These are phyloP conservation scores for Plasmodium relictum DNA, from an alignment of 169 alveolate species.

Conservation along the genomic window DNA sequence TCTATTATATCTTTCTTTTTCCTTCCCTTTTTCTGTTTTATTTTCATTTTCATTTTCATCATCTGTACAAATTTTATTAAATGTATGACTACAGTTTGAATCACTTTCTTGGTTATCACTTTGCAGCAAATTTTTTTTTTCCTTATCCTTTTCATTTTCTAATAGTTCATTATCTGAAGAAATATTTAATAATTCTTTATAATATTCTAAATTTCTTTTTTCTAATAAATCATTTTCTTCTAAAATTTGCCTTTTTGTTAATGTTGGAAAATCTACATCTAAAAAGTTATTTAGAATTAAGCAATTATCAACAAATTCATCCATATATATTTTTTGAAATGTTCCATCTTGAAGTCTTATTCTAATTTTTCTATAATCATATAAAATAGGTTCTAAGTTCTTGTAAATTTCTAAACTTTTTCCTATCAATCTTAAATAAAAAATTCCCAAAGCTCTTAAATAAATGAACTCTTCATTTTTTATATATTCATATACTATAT, in stretches of 20 bases:
- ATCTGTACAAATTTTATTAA: neutral
- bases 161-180: constrained; percentile 42
- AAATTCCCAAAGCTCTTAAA: constrained; percentile 96
- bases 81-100: neutral
- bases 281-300: constrained; percentile 90
- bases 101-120: neutral
- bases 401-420: constrained; percentile 82
- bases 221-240: constrained; percentile 90
- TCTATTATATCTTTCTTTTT: neutral
- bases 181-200: constrained; percentile 51
- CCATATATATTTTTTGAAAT: constrained; percentile 92
- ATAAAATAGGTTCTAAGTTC: constrained; percentile 94
- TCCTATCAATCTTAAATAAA: constrained; percentile 92
- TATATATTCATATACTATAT: constrained; percentile 95
- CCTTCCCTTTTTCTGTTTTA: constrained; percentile 6
- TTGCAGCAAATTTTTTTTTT: neutral
- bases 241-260: constrained; percentile 91
- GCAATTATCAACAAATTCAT: constrained; percentile 97
- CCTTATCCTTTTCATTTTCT: constrained; percentile 1
- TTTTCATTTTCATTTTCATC: neutral
- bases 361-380: constrained; percentile 96
- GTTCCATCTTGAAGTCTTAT: constrained; percentile 92
- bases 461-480: constrained; percentile 95
- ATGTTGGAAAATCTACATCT: constrained; percentile 95
- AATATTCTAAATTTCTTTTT: constrained; percentile 52